Base-by-base conservation (phyloP, 495 filamentous ascomycete genomes). In the Talaromyces ruber region DNA sequence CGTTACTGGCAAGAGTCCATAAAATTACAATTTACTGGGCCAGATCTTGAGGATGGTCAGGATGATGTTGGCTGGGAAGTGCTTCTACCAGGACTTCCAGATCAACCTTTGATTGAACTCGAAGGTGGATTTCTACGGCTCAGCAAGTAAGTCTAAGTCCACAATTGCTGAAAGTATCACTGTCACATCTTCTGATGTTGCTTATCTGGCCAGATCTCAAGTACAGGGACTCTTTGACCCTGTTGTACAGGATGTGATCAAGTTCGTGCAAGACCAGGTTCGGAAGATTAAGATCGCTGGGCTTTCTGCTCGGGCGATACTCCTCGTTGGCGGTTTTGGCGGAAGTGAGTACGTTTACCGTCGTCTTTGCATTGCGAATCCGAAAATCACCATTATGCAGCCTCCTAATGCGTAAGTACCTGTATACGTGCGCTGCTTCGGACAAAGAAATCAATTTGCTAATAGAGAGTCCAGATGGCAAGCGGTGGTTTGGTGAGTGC, bases 311-410 rank as follows among this genome's bases (percentile, higher is more conserved):
- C 71, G 79, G 64, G 81, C 84, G 2, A 84, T 90, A 32, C 73
- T 90, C n/a, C 78, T 90, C 0, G 88, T 90, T 16, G 87, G 88
- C 3, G 88, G 88, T 0, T 87, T 90, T 62, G 88, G 88, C n/a
- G 78, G 82, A 39, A 87, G 81, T 22, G 82, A 81, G 64, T 90
- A 88, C 68, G 78, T 90, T 56, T 84, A 81, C 62, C 79, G 80
- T 64, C 75, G 82, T 0, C 69, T 91, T 56, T 73, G 79, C 59
- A 65, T 68, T 21, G 60, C 68, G 6, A 69, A 72, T 16, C 70
- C 77, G 18, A 67, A 66, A 0, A 72, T 86, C 11, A 72, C 79
- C 45, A 74, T 88, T 22, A 75, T 88, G 67, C 84, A 88, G 61
- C 86, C 86, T 0, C 73, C 77, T 43, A 79, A 88, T 70, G 80